Evolutionary conservation across 2,329 filamentous ascomycete species (phyloP), one percentile per base, ranked within the genome.

Genomic region (Ilyonectria sp.): DNA sequence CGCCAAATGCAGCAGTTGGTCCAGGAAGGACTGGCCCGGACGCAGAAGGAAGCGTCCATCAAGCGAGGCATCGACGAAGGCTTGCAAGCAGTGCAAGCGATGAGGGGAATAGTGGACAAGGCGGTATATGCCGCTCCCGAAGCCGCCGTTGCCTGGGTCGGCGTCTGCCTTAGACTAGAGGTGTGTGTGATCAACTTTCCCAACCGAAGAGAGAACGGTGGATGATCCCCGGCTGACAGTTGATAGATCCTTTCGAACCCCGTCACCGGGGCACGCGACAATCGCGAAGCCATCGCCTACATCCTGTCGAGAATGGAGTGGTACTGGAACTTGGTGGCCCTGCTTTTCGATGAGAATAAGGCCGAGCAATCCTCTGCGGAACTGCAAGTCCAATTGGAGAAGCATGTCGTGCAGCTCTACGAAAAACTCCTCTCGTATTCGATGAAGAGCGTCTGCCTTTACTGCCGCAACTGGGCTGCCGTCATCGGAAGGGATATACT

Each of bases 401-500:
- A 71, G 4, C 57, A 60, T 2, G 71, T 84, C n/a, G 53, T 80
- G n/a, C 47, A 75, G 11, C 79, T 85, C n/a, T 85, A 83, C 68
- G 71, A 79, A 61, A 75, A 72, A 49, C 76, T 85, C 17, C 77
- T 85, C 8, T 52, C 70, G 1, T 84, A 82, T 71, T 77, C 81
- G 71, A 83, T 84, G 69, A 82, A 80, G 65, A 84, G 81, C 58
- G 69, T 82, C 33, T 80, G 74, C 53, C 77, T 74, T 3, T 83
- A 80, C 68, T 77, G 79, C 62, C 77, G 77, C 2, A 74, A 79
- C 31, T 74, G 72, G 52, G 66, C 63, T 10, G 13, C 72, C 10
- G 75, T 73, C 13, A 72, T 82, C 46, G 54, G 79, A 4, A 72
- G 78, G 29, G 75, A 77, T 50, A 54, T 80, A 3, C 6, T 78